phyloP scores from a whole-genome alignment of 2,329 filamentous ascomycete genomes.

The Ceratocystis lukuohia region DNA sequence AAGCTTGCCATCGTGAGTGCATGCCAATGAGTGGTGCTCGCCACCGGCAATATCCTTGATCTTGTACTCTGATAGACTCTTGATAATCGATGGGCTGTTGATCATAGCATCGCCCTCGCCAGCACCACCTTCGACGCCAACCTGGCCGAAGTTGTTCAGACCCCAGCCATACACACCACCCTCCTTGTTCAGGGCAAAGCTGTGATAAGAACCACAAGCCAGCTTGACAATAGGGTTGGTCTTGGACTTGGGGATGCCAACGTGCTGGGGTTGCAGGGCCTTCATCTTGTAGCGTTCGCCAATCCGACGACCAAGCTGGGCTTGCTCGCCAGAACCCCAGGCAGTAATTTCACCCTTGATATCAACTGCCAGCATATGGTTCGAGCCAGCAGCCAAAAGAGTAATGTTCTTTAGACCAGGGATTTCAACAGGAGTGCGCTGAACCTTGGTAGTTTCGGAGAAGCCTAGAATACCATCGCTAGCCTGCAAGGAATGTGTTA shows the following conservation, averaged over 20 bases:
- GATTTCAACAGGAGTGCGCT: slow-evolving; percentile 41
- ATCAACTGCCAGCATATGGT: slow-evolving; percentile 58
- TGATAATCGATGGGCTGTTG: slow-evolving; percentile 51
- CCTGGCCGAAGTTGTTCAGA: slow-evolving; percentile 75
- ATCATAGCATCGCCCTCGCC: slow-evolving; percentile 43
- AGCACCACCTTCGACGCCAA: slow-evolving; percentile 43
- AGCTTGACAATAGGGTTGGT: slow-evolving; percentile 31
- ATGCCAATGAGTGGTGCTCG: slow-evolving; percentile 59
- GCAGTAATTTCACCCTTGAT: slow-evolving; percentile 50
- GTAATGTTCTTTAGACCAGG: slow-evolving; percentile 53
- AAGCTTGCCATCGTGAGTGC: slow-evolving; percentile 42
- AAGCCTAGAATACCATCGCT: slow-evolving; percentile 53
- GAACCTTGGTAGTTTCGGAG: slow-evolving; percentile 37
- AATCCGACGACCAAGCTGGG: slow-evolving; percentile 46
- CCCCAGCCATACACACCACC: slow-evolving; percentile 71
- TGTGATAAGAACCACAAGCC: slow-evolving; percentile 64
- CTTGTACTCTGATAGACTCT: slow-evolving; percentile 53
- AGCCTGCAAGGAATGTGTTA: slow-evolving; percentile 25
- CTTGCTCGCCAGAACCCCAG: slow-evolving; percentile 61
- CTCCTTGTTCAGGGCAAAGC: slow-evolving; percentile 60
- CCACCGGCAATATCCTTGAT: slow-evolving; percentile 48
- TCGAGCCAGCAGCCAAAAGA: slow-evolving; percentile 51
- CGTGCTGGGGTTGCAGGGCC: slow-evolving; percentile 45
- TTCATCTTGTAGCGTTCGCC: slow-evolving; percentile 50
- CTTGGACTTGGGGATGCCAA: slow-evolving; percentile 44